Conservation (phyloP, 2,329 filamentous ascomycete genomes). For the Capronia americana region DNA sequence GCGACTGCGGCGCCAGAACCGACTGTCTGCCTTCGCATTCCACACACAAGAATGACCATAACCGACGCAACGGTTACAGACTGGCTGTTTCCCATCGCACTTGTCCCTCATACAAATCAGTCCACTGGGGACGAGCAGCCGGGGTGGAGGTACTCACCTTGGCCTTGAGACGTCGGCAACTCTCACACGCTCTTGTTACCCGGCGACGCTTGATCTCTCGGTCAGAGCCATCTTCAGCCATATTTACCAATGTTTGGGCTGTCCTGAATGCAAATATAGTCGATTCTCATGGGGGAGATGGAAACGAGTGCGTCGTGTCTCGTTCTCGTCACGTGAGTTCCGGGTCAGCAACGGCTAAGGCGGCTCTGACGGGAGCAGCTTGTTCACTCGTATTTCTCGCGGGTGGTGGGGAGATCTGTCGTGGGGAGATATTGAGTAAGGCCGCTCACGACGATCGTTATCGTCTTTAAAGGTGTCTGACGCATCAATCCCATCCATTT, state of each 20-base stretch:
- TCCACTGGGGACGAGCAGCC: no score
- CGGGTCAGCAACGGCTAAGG: neutral
- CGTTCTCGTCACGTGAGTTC: neutral
- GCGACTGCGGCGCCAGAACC: no score
- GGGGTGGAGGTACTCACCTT: no score
- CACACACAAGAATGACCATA: no score
- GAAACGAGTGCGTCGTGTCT: neutral
- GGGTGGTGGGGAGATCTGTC: neutral
- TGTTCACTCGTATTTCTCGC: neutral
- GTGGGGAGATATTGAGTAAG: neutral
- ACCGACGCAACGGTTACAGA: no score
- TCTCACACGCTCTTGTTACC: no score
- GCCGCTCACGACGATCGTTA: neutral
- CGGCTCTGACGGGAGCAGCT: neutral
- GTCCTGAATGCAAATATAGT: neutral
- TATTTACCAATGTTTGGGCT: neutral
- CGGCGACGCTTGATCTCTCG: no score
- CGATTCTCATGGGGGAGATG: neutral
- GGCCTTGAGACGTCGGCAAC: no score
- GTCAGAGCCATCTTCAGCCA: neutral
- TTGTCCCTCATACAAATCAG: no score
- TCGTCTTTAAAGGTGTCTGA: neutral
- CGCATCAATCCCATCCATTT: neutral
- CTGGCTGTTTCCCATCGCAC: no score
- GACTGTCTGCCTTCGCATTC: no score